Conservation (phyloP, 2,329 filamentous ascomycete species). For the Aspergillaceae sp. region DNA sequence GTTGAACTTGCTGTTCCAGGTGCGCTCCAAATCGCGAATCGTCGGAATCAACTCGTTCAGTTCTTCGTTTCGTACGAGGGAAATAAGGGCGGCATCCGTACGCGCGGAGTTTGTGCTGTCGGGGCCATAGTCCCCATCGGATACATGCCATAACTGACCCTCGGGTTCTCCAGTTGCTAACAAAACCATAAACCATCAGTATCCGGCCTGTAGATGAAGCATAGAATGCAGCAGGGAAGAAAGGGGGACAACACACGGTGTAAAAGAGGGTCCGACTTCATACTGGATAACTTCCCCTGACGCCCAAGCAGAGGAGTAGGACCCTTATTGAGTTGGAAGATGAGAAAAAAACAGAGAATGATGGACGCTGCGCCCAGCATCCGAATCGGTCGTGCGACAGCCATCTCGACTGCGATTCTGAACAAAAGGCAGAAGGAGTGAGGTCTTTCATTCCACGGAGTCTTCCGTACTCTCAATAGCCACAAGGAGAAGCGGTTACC, state of each 20-base stretch:
- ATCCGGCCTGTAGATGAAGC: not conserved
- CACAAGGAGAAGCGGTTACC: not conserved
- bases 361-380: conserved; percentile 64
- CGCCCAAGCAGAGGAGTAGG: conserved; percentile 25
- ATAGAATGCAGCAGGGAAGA: not conserved
- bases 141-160: conserved; percentile 63
- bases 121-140: conserved; percentile 67
- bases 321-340: conserved; percentile 64
- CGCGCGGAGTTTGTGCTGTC: conserved; percentile 67
- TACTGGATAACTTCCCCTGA: conserved; percentile 40
- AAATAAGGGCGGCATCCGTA: conserved; percentile 87
- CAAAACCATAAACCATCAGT: conserved; percentile 8
- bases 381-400: conserved; percentile 75
- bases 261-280: conserved; percentile 72
- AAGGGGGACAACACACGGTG: conserved; percentile 56
- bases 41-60: conserved; percentile 72
- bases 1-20: conserved; percentile 98
- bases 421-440: conserved; percentile 10
- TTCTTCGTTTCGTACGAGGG: conserved; percentile 88
- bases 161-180: conserved; percentile 75
- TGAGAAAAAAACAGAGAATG: conserved; percentile 66
- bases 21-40: conserved; percentile 85
- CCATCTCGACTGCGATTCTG: conserved; percentile 50
- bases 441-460: not conserved
- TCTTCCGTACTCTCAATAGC: not conserved